phyloP scores from a whole-genome alignment of 116 monocot genomes.

The Posidonia oceanica region DNA sequence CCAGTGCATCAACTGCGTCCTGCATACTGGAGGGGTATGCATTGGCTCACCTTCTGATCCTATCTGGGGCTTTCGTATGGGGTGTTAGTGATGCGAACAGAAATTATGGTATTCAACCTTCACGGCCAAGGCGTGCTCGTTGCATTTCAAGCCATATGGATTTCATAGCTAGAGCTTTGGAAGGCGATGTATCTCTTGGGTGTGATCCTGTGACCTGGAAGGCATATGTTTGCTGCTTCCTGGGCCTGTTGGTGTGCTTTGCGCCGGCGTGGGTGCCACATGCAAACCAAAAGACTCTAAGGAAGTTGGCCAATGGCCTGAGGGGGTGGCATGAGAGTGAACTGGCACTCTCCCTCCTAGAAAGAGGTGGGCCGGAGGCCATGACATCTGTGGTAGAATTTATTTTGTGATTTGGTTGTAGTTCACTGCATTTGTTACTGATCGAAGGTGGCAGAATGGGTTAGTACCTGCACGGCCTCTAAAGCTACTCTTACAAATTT shows the following conservation, averaged over 20 bases:
- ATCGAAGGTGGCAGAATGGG: no score
- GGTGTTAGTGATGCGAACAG: conserved; percentile 27
- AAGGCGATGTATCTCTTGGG: conserved; percentile 43
- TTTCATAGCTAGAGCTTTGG: conserved; percentile 46
- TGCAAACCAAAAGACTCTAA: conserved; percentile 39
- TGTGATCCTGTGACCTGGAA: conserved; percentile 64
- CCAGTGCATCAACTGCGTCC: conserved; percentile 5
- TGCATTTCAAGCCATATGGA: conserved; percentile 45
- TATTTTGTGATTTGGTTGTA: conserved; percentile 17
- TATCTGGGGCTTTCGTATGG: conserved; percentile 56
- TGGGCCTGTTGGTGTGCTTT: conserved; percentile 48
- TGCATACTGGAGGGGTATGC: conserved; percentile 61
- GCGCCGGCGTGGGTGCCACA: conserved; percentile 55
- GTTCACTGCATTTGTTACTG: neutral
- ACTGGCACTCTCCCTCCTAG: conserved; percentile 56
- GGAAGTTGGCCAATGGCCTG: conserved; percentile 45
- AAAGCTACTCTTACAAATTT: no score
- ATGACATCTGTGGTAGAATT: conserved; percentile 40
- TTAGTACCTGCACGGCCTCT: no score
- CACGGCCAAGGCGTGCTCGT: conserved; percentile 18
- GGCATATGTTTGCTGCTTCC: conserved; percentile 58
- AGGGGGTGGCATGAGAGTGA: conserved; percentile 68
- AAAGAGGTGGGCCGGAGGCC: conserved; percentile 44
- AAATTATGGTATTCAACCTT: neutral
- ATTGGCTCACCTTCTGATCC: conserved; percentile 58